These are phyloP conservation scores for Cyclostephanos tholiformis DNA, from an alignment of 108 stramenopile genomes.

Conservation along the genomic window DNA sequence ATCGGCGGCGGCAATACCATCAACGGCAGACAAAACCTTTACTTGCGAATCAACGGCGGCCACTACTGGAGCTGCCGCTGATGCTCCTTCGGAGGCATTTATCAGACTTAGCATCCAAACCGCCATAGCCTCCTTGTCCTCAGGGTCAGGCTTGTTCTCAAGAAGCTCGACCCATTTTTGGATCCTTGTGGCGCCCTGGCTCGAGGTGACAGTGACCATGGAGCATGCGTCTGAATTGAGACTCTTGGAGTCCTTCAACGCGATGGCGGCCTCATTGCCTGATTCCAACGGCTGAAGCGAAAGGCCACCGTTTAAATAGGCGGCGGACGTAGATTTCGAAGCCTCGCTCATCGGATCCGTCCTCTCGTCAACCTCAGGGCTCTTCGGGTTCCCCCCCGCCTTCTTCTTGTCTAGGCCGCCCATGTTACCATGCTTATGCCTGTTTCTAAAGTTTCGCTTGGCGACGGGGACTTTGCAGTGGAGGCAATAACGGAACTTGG, in stretches of 20 bases:
- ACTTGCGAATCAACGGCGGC: not conserved
- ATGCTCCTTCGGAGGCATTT: slow-evolving; percentile 20
- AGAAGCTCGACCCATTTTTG: slow-evolving; percentile 40
- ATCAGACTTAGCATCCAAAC: slow-evolving; percentile 49
- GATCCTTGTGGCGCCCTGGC: slow-evolving; percentile 31
- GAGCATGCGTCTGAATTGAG: not conserved
- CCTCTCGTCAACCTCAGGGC: not conserved
- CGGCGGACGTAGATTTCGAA: not conserved
- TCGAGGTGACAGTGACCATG: slow-evolving; percentile 21
- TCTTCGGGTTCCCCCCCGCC: slow-evolving; percentile 8
- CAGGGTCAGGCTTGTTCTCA: slow-evolving; percentile 39
- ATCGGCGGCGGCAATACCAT: not conserved
- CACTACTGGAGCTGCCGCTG: not conserved
- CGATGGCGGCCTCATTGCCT: not conserved
- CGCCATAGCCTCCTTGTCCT: slow-evolving; percentile 46
- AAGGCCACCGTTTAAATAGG: not conserved
- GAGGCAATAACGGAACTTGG: slow-evolving; percentile 80
- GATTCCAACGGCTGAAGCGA: not conserved
- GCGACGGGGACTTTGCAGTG: slow-evolving; percentile 79
- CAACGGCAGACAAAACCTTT: not conserved
- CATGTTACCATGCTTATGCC: slow-evolving; percentile 70
- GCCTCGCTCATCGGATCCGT: not conserved
- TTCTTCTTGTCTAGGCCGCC: slow-evolving; percentile 16
- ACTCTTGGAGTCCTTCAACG: not conserved
- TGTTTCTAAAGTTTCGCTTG: slow-evolving; percentile 79